A percentile compares a stretch with the other conserved stretches of the same genome.
These are phyloP conservation scores for Aspergillus unguis DNA, from an alignment of 2,329 filamentous ascomycete genomes.

Conservation along the genomic window DNA sequence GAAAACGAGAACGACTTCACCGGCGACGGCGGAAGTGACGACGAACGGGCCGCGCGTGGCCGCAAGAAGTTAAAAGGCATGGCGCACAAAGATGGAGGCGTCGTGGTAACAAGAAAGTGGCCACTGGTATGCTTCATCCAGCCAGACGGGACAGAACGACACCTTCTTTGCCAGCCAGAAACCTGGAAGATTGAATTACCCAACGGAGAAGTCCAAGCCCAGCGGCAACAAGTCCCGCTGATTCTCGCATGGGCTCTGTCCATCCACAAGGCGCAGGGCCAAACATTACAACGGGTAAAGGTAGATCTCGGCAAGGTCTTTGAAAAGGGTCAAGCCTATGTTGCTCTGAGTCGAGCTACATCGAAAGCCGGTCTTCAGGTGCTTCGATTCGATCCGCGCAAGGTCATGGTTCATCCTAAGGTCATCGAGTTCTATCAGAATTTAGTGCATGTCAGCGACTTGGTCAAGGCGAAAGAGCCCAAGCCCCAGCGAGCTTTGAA, in stretches of 20 bases:
- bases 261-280: constrained; percentile 96
- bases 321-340: constrained; percentile 96
- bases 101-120: constrained; percentile 58
- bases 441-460: constrained; percentile 68
- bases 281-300: constrained; percentile 89
- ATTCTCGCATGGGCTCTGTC: constrained; percentile 96
- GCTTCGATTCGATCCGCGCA: constrained; percentile 78
- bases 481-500: constrained; percentile 18
- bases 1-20: constrained; percentile 57
- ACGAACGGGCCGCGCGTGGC: constrained; percentile 40
- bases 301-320: constrained; percentile 91
- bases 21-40: constrained; percentile 45
- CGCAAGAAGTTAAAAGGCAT: constrained; percentile 57
- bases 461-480: constrained; percentile 30
- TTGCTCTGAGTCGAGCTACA: constrained; percentile 89
- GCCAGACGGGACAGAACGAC: constrained; percentile 70
- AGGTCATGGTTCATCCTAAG: constrained; percentile 89
- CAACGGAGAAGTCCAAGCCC: constrained; percentile 87
- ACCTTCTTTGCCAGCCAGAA: constrained; percentile 79
- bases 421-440: constrained; percentile 84
- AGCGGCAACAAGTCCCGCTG: constrained; percentile 75
- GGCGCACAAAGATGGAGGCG: constrained; percentile 48
- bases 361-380: constrained; percentile 85
- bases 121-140: constrained; percentile 82
- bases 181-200: constrained; percentile 97